Percentiles rank a stretch among this genome's conserved stretches.
phyloP scores from a whole-genome alignment of 495 filamentous ascomycete species.

The Lasiosphaeris hirsuta region DNA sequence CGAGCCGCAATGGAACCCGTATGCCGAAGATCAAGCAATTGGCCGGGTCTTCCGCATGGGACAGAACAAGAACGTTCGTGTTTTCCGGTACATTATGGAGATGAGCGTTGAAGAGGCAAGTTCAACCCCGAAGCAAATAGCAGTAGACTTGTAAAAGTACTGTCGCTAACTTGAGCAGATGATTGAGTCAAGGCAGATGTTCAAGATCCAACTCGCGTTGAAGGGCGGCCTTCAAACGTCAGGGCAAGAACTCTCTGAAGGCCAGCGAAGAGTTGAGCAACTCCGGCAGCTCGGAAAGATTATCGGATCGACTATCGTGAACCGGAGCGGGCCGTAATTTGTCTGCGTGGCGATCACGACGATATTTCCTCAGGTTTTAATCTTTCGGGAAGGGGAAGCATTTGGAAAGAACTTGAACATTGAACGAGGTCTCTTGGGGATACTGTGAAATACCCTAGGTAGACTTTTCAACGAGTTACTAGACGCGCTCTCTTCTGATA shows the following conservation, averaged over 20 bases:
- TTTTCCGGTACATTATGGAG: conserved; percentile 20
- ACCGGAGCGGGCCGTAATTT: no score
- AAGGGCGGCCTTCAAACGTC: not conserved
- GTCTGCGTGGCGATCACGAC: no score
- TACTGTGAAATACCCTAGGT: no score
- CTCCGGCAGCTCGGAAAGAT: not conserved
- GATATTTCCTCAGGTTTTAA: no score
- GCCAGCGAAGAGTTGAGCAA: not conserved
- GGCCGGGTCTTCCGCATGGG: conserved; percentile 37
- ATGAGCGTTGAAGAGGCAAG: not conserved
- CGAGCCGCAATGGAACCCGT: conserved; percentile 47
- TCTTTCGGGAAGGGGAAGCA: no score
- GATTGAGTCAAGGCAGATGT: not conserved
- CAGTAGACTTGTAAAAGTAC: no score
- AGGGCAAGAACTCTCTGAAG: not conserved
- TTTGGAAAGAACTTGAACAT: no score
- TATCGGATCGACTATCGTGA: not conserved
- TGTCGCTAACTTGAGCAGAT: not conserved
- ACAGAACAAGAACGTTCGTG: conserved; percentile 33
- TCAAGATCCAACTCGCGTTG: not conserved
- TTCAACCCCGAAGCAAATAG: not conserved
- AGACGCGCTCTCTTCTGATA: no score
- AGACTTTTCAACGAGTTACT: no score
- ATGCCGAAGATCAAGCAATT: conserved; percentile 41
- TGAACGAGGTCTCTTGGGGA: no score